phyloP scores from a whole-genome alignment of 306 rosid species.

The Dicorynia guianensis region DNA sequence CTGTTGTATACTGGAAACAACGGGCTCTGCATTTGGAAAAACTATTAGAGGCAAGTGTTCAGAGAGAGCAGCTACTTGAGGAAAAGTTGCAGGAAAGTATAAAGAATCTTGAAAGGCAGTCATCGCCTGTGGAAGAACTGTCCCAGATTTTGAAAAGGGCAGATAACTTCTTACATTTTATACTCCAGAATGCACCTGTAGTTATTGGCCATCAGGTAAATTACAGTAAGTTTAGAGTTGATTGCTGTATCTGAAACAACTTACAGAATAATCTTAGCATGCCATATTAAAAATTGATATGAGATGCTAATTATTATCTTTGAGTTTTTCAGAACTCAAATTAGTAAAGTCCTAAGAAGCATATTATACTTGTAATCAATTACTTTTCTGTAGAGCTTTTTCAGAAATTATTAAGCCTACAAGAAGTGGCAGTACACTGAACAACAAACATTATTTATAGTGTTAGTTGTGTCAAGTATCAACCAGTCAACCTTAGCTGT shows the following conservation, averaged over 20 bases:
- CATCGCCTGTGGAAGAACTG: conserved; percentile 90
- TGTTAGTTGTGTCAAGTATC: no score
- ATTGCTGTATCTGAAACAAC: conserved; percentile 14
- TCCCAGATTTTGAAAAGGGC: conserved; percentile 65
- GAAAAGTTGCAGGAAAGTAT: conserved; percentile 82
- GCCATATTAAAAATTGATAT: neutral
- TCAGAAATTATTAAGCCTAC: neutral
- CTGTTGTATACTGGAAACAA: conserved; percentile 84
- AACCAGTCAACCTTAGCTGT: no score
- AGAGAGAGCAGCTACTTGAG: conserved; percentile 71
- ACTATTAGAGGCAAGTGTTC: conserved; percentile 72
- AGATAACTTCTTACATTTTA: conserved; percentile 69
- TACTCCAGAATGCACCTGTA: conserved; percentile 97
- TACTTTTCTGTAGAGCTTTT: neutral
- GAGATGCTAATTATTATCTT: no score
- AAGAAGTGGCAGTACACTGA: neutral
- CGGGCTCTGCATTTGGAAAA: conserved; percentile 66
- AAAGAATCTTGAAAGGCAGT: conserved; percentile 69
- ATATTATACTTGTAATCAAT: neutral
- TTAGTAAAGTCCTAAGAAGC: neutral
- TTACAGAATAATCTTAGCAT: neutral
- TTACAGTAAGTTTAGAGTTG: conserved; percentile 42
- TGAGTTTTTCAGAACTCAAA: neutral
- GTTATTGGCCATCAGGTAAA: conserved; percentile 99
- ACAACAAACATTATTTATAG: neutral